Conservation (phyloP, 805 yeast species). For the Suhomyces sp. region DNA sequence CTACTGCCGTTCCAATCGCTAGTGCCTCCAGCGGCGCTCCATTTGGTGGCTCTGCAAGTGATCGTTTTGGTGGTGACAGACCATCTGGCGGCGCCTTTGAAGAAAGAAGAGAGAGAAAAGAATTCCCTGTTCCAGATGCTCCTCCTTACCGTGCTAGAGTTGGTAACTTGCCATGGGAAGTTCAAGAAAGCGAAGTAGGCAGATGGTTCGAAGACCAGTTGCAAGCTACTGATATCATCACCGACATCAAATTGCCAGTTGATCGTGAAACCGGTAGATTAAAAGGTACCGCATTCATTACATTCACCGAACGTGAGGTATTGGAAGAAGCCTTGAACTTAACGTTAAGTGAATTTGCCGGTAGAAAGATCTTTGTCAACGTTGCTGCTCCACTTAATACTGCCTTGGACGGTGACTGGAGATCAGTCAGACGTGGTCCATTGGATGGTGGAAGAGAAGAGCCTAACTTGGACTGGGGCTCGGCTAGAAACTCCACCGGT, state of each 20-base stretch:
- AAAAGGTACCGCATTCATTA: constrained; percentile 54
- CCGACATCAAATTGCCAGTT: constrained; percentile 68
- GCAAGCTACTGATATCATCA: constrained; percentile 50
- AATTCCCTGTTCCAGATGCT: constrained; percentile 81
- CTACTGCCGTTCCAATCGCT: constrained; percentile 19
- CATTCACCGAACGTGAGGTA: constrained; percentile 43
- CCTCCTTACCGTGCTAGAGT: constrained; percentile 94
- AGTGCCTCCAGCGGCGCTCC: constrained; percentile 7
- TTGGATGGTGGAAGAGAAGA: constrained; percentile 25
- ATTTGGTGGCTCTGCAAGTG: constrained; percentile 8
- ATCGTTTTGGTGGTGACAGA: constrained; percentile 30
- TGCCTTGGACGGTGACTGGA: constrained; percentile 47
- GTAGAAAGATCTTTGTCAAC: constrained; percentile 50
- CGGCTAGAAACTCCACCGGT: constrained; percentile 31
- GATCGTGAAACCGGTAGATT: constrained; percentile 63
- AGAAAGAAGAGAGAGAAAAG: constrained; percentile 52
- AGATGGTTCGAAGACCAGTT: constrained; percentile 60
- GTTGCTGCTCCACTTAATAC: constrained; percentile 58
- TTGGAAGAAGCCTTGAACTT: constrained; percentile 52
- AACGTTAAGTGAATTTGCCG: constrained; percentile 43
- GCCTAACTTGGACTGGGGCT: constrained; percentile 42
- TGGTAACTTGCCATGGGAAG: constrained; percentile 81
- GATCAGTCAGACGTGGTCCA: constrained; percentile 7
- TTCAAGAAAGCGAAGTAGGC: constrained; percentile 58
- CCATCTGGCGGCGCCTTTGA: constrained; percentile 25